phyloP scores from a whole-genome alignment of 305 asterid species.

The Stenogyne calaminthoides region DNA sequence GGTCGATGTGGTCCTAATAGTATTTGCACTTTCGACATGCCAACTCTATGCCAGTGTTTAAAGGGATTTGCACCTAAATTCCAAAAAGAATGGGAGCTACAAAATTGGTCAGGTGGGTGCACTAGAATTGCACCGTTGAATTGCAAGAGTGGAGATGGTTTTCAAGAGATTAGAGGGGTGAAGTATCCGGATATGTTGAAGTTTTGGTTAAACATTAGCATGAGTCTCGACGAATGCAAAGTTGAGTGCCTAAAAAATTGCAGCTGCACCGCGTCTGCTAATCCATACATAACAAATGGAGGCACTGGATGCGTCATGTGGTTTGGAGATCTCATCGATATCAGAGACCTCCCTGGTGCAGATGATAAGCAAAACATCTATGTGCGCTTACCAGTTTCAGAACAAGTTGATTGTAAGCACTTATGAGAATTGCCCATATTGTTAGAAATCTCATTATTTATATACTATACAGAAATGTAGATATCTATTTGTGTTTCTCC shows the following conservation, averaged over 20 bases:
- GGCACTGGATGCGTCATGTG: constrained; percentile 42
- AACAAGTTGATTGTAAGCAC: neutral
- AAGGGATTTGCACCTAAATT: no score
- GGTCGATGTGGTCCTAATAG: constrained; percentile 35
- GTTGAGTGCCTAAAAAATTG: constrained; percentile 34
- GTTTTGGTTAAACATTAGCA: constrained; percentile 24
- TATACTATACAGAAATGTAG: no score
- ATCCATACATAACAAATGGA: constrained; percentile 28
- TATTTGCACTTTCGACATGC: no score
- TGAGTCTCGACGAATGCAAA: constrained; percentile 32
- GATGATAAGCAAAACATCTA: constrained; percentile 28
- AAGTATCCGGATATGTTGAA: neutral
- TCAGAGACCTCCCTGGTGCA: constrained; percentile 22
- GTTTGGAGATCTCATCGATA: constrained; percentile 46
- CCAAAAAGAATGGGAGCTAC: no score
- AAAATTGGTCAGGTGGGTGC: no score
- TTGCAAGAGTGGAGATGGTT: no score
- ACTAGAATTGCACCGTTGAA: no score
- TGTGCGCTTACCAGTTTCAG: constrained; percentile 34
- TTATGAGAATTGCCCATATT: no score
- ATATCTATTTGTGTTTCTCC: no score
- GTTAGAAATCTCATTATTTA: no score
- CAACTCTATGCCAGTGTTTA: no score
- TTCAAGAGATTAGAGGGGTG: no score
- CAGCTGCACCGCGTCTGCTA: constrained; percentile 39